Base-by-base conservation (phyloP, 1,284 basidiomycete genomes). In the Gomphus bonarii region DNA sequence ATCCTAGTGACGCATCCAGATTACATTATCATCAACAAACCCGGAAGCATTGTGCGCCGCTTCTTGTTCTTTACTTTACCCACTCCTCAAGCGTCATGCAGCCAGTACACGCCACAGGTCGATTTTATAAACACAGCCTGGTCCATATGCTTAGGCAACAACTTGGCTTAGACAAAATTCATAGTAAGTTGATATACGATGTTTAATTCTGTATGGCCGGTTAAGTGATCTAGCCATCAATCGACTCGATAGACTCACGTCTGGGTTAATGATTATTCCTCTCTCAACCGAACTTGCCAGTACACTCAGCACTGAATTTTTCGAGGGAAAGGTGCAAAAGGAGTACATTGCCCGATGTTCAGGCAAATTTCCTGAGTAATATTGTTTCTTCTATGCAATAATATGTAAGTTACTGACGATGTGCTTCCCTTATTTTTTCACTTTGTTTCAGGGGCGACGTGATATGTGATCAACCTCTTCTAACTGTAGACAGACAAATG, bases 401-500 rank as follows among this genome's bases (percentile, higher is more conserved):
- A 3, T 7, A 25, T 31, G 16, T 14, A 28, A 31, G 20, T 2
- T 8, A 22, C 46, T 28, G 14, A 30, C 46, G 47, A 20, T 18
- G 28, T 63, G 55, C 25, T 58, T 25, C 33, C 52, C 25, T 33
- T 10, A 4, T 25, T 16, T 10, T 54, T 42, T 12, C 14, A 31
- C 25, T 25, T 48, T 47, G n/a, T 22, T 10, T 46, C 55, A 93
- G 91, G 36, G 87, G 80, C 55, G 87, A 93, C 66, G 72, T 93
- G 28, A 71, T 79, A 0, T 95, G 94, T 63, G 89, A 94, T 63
- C 77, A 95, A 66, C 92, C 94, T 1, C 74, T 99, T 14, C 71
- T 99, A 55, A 93, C 91, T 0, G 85, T 98, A 3, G 97, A 99
- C 71, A 78, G 95, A 52, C 95, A 97, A 68, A 94, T 94, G 84